These are phyloP conservation scores for Termitomyces sp. DNA, from an alignment of 1,284 basidiomycete species.

Conservation along the genomic window DNA sequence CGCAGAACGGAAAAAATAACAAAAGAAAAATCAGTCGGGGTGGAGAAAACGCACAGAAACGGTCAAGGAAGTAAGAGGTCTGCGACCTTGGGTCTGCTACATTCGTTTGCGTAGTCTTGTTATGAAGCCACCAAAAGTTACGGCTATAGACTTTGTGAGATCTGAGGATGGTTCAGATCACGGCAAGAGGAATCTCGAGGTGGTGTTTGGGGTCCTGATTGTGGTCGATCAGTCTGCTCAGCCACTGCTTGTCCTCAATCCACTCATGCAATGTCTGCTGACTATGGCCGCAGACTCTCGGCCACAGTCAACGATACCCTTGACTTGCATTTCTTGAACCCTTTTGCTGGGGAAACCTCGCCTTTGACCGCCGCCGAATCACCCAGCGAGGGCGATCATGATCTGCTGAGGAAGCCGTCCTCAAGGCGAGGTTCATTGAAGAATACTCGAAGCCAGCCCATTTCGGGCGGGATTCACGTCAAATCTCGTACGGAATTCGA, in stretches of 20 bases:
- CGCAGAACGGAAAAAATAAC: conserved; percentile 5
- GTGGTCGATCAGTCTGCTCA: conserved; percentile 2
- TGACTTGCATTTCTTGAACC: conserved; percentile 22
- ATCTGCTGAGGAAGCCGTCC: conserved; percentile 11
- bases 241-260: not conserved
- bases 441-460: conserved; percentile 10
- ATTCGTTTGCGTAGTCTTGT: not conserved
- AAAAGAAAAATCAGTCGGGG: conserved; percentile 18
- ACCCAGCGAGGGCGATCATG: conserved; percentile 15
- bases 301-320: conserved; percentile 12
- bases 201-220: not conserved
- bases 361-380: conserved; percentile 16
- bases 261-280: conserved; percentile 14
- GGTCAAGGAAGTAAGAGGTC: conserved; percentile 15
- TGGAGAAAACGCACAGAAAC: conserved; percentile 19
- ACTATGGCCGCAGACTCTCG: conserved; percentile 9
- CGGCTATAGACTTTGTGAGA: not conserved
- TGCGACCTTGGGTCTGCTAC: not conserved
- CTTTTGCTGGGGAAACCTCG: conserved; percentile 25
- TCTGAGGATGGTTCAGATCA: not conserved
- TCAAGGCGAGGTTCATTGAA: not conserved
- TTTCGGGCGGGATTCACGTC: conserved; percentile 19
- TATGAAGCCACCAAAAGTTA: not conserved
- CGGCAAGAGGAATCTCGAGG: not conserved
- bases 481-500: conserved; percentile 24